phyloP scores from a whole-genome alignment of 345 rosid species.

The Mercurialis annua region DNA sequence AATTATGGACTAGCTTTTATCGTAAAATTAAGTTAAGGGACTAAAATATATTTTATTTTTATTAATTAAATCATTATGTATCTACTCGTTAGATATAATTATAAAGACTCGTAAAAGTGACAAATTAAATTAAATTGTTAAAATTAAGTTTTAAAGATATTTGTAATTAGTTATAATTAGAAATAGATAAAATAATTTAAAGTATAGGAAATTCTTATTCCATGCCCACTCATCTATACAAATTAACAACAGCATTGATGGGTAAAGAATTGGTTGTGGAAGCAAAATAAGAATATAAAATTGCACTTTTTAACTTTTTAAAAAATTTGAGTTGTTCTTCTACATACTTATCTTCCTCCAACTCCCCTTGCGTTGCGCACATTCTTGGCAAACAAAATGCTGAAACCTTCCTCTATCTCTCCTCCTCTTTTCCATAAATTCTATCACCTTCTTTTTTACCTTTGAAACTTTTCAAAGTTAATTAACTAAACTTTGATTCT shows the following conservation, averaged over 20 bases:
- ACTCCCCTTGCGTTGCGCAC: neutral
- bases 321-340: neutral
- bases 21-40: too few species aligned
- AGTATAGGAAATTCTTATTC: neutral
- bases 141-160: too few species aligned
- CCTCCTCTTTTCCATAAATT: constrained; percentile 30
- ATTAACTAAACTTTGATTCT: neutral
- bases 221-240: constrained; percentile 31
- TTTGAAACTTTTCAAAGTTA: constrained; percentile 25
- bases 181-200: too few species aligned
- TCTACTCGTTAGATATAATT: too few species aligned
- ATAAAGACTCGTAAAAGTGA: too few species aligned
- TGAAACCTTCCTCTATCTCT: constrained; percentile 39
- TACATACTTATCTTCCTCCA: constrained; percentile 2
- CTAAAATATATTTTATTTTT: too few species aligned
- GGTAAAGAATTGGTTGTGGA: neutral
- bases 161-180: too few species aligned
- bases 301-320: constrained; percentile 16
- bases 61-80: too few species aligned
- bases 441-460: constrained; percentile 63
- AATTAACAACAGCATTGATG: neutral
- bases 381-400: constrained; percentile 39
- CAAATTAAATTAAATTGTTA: too few species aligned
- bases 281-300: neutral
- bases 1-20: too few species aligned